Base-by-base conservation (phyloP, 2,329 filamentous ascomycete genomes). In the Hortaea werneckii region DNA sequence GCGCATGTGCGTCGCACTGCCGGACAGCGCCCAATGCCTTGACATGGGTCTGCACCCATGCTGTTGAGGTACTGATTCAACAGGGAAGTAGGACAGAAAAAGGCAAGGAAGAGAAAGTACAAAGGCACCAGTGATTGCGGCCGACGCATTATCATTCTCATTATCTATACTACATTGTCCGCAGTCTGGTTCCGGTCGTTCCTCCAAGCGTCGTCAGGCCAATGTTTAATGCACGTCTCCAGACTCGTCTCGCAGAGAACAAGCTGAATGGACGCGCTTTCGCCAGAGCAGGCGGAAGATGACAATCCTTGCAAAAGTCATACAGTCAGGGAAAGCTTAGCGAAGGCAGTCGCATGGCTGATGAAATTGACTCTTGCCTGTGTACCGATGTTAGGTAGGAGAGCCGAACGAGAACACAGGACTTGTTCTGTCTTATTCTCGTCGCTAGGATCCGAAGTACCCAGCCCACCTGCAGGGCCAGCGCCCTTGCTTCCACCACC, bases 281-380 rank as follows among this genome's bases (percentile, higher is more conserved):
- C 44, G 38, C 44, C 47, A 43, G 39, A 26, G 9, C 26, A n/a
- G 32, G 37, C 6, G 29, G 47, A 40, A 29, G 13, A 40, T 29
- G 40, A 38, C 37, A 47, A 44, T 50, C 41, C 12, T 29, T 38
- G 28, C 37, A 26, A 42, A 29, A 46, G 39, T 32, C 41, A 43
- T 27, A 46, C 34, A 43, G 30, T 29, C 35, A 50, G 20, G 20
- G 47, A 51, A 43, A 47, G 50, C 40, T 49, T 46, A 46, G 53
- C 53, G 53, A 57, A 58, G 55, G 55, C 54, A 55, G 54, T 58
- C 53, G 54, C 53, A 46, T 41, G 37, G 49, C 52, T 54, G 52
- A 43, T 54, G 52, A 20, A 20, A 44, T 37, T n/a, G 13, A 9
- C 40, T 35, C 10, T 29, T 12, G 27, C 11, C 35, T 37, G n/a